Conservation (phyloP, 768 basidiomycete species). For the Pleurotus tuber-regium region DNA sequence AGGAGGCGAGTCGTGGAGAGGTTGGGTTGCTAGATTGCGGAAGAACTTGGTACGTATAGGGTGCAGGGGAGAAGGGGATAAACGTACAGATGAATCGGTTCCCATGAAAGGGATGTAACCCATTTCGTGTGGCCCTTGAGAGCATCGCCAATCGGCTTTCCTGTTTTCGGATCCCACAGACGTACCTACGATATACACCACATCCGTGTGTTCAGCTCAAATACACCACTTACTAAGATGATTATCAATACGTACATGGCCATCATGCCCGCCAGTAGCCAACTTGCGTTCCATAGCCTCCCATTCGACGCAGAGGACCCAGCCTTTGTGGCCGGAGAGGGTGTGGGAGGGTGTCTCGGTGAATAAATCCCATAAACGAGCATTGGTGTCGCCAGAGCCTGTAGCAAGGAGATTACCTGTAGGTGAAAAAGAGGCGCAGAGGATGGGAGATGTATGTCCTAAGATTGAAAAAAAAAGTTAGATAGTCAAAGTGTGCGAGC, state of each 20-base stretch:
- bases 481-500: background rate
- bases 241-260: too few species aligned
- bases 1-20: conserved; percentile 85
- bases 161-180: conserved; percentile 92
- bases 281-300: conserved; percentile 88
- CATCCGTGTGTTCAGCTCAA: too few species aligned
- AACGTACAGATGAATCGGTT: conserved; percentile 87
- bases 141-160: conserved; percentile 85
- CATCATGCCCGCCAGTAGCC: conserved; percentile 94
- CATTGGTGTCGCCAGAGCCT: conserved; percentile 92
- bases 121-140: conserved; percentile 94
- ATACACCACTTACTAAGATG: too few species aligned
- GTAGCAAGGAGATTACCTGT: conserved; percentile 91
- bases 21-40: conserved; percentile 77
- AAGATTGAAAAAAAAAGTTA: conserved; percentile 1
- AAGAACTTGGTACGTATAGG: too few species aligned
- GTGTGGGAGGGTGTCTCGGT: conserved; percentile 91
- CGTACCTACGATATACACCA: too few species aligned
- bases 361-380: conserved; percentile 90
- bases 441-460: conserved; percentile 92
- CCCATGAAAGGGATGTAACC: conserved; percentile 95
- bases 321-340: conserved; percentile 86
- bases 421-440: conserved; percentile 95
- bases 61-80: too few species aligned
- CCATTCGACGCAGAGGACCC: conserved; percentile 98